Evolutionary conservation across 495 filamentous ascomycete species (phyloP), one percentile per base, ranked within the genome.

Genomic region (Eremomyces bilateralis): DNA sequence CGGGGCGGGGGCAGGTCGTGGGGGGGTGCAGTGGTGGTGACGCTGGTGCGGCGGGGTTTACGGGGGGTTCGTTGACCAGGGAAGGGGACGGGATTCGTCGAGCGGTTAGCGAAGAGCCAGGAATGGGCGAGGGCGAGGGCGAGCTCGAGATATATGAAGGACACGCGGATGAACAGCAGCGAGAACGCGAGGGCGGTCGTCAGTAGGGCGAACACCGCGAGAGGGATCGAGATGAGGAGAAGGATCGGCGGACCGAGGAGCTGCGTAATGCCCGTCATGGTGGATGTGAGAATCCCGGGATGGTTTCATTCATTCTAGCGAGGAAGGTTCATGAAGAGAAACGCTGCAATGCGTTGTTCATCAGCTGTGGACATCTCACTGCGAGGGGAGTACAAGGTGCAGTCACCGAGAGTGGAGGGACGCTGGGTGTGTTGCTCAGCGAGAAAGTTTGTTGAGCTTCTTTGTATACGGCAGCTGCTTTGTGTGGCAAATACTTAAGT

Each of bases 131-230:
- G 44, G 1, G 61, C 71, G 25, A 69, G 51, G 24, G 57, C 66
- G 20, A 84, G 59, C 43, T 81, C 76, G 40, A 76, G 46, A 46
- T 80, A 83, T 34, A 82, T 64, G 30, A 81, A 45, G 22, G 64
- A 57, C 4, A 75, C 63, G 18, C 76, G 67, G 35, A 80, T 42
- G 41, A 70, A 59, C 15, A 90, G 62, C 3, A 74, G 59, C 6
- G 65, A 54, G 33, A 78, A 60, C 22, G 79, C 74, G 29, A 82
- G 39, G 13, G 60, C 59, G 22, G 74, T 70, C 21, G 80, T 85
- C 37, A 81, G 44, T 39, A 61, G 63, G 33, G 79, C 80, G 34
- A 77, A 69, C 34, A 77, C 44, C 36, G 69, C 57, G 36, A 85
- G 61, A 1, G 80, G 77, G 15, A 82, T 53, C 10, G 74, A 72